Base-by-base conservation (phyloP, 208 protist genomes). In the Leishmania guyanensis region DNA sequence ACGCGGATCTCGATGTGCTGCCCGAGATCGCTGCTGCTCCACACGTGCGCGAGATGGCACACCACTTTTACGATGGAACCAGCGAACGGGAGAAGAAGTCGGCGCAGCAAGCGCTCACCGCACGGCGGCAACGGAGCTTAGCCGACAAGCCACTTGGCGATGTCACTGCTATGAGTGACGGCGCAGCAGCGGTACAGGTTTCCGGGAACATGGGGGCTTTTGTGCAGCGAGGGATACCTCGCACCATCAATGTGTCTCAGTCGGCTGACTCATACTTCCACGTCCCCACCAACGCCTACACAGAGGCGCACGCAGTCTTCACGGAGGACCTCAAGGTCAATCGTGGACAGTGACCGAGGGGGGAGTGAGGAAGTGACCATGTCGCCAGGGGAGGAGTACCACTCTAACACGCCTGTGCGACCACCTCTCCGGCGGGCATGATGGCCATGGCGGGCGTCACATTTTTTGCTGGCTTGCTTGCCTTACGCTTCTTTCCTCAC, bases 241-340 rank as follows among this genome's bases (percentile, higher is more conserved):
- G 84, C 72, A 93, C 89, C 33, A 82, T 97, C 56, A 93, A 91
- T 71, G 86, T 91, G 69, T 70, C 80, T 2, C 87, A 89, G 68
- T 46, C 88, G 33, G 90, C 94, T 1, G 94, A 97, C 50, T 95
- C 90, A 60, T 97, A 91, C 77, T 97, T 86, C 79, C 89, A 95
- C 80, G 93, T 95, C 62, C 92, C 92, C 10, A 90, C 86, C 12
- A 91, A 94, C 46, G 84, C 87, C 43, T 97, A 96, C 89, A 95
- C 92, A 10, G 94, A 97, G 82, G 80, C 93, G 22, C 92, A 96
- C 76, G 90, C 92, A 0, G 89, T 97, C 54, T 97, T 94, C 76
- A 97, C 94, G 48, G 92, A 95, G 88, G 89, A 95, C 65, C 69
- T 95, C 53, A 96, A 94, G 80, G 48, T 95, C 43, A 90, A 84